Base-by-base conservation (phyloP, 2,329 filamentous ascomycete species). In the Cladophialophora bantiana region DNA sequence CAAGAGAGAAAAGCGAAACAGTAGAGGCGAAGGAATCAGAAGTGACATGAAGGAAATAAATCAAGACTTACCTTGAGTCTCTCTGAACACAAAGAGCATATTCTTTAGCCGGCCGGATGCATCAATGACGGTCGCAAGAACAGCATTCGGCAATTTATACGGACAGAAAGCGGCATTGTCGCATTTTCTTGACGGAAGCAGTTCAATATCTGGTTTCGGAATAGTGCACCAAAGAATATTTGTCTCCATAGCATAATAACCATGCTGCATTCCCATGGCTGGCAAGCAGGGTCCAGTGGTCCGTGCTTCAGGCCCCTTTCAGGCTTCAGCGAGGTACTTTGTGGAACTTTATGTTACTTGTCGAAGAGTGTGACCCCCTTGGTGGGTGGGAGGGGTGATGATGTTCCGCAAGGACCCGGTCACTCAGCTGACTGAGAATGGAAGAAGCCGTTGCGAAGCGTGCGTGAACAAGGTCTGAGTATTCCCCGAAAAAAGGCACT, bases 1-100 rank as follows among this genome's bases (percentile, higher is more conserved):
- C 53, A 31, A 9, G 18, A 35, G 18, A 36, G 36, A 34, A 54
- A 45, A 36, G 38, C 18, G 42, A 31, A 55, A 54, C 42, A 35
- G 15, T 9, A 34, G 63, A n/a, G 20, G 32, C 10, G 18, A 52
- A 56, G 31, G 12, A 62, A 62, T 34, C 26, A 9, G 26, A 42
- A 20, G 38, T 48, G 36, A 31, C 20, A 62, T 26, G 50, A 52
- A 62, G 34, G 53, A 42, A 54, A 62, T 66, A 62, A 66, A 66
- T 66, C 32, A 62, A 54, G n/a, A 58, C 64, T 54, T 56, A 62
- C 64, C 64, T 15, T 45, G n/a, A 53, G 20, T 26, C 15, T 18
- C 26, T 12, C 34, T 18, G 18, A 38, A 66, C 64, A 66, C 62
- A 66, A 59, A 36, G 7, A n/a, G 53, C 12, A 54, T 20, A 31